Base-by-base conservation (phyloP, 164 flowering plant genomes). In the Stephania japonica region DNA sequence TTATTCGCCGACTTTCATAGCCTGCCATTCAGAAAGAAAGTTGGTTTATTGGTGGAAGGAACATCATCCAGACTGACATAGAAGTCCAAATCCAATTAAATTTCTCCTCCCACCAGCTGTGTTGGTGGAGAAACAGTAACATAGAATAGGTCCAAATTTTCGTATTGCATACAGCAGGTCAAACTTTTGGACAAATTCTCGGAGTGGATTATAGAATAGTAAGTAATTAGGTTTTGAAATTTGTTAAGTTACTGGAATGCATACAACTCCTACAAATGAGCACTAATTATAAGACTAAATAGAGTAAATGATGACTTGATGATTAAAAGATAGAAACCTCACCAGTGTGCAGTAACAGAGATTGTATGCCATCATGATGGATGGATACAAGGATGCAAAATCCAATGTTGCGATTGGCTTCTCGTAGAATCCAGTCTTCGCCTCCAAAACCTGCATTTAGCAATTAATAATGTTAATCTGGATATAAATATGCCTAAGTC, bases 281-380 rank as follows among this genome's bases (percentile, higher is more conserved):
- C 61, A 10, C 18, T n/a, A 53, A 12, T 47, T 47, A 47, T 47
- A 14, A 16, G 19, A 53, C 61, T 53, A 53, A 53, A 32, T 32
- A 32, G 38, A 32, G 2, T 4, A 2, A 32, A 32, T 32, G 38
- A 32, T 32, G 38, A 32, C 2, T 32, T 21, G 65, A 72, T 62
- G 62, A 11, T 66, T 43, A 21, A 47, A 62, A 44, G 70, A 76
- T 75, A 67, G 68, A 68, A 42, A 49, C 19, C 49, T 84, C 70
- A 95, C 99, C 93, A 93, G 86, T 65, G 97, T 96, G 82, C 99
- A 92, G 78, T 93, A 96, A 75, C 99, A 95, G 71, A 96, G 79
- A 84, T 96, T 96, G 82, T 96, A 96, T 65, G 99, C 99, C 98
- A 95, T 93, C 99, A 93, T 96, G 76, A 96, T 93, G 25, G 99